A percentile compares a stretch with the other conserved stretches of the same genome.
These are phyloP conservation scores for Sclerotinia sclerotiorum DNA, from an alignment of 2,329 filamentous ascomycete genomes.

Conservation along the genomic window DNA sequence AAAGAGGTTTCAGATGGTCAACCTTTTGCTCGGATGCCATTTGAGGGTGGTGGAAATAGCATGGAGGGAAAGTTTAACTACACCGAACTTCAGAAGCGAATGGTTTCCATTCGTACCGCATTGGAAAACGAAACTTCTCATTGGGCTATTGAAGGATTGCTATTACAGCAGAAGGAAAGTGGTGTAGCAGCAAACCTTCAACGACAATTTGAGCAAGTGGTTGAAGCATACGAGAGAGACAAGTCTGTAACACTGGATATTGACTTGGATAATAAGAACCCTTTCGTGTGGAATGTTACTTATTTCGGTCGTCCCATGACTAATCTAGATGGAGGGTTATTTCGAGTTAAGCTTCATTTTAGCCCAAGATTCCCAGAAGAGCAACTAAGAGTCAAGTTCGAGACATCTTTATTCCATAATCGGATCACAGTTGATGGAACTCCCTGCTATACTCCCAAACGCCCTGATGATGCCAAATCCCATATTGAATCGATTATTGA, in stretches of 20 bases:
- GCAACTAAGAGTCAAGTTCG: slow-evolving; percentile 79
- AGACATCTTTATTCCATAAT: slow-evolving; percentile 84
- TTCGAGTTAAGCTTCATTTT: slow-evolving; percentile 75
- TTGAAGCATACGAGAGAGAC: slow-evolving; percentile 69
- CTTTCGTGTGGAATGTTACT: slow-evolving; percentile 84
- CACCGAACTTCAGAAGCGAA: slow-evolving; percentile 65
- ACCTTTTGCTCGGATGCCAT: slow-evolving; percentile 78
- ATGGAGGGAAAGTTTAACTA: slow-evolving; percentile 92
- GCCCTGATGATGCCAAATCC: slow-evolving; percentile 72
- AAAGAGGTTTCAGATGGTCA: slow-evolving; percentile 62
- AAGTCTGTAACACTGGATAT: slow-evolving; percentile 73
- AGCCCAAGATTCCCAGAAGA: slow-evolving; percentile 85
- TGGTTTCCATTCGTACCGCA: slow-evolving; percentile 66
- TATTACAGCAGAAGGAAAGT: slow-evolving; percentile 62
- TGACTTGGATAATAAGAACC: slow-evolving; percentile 75
- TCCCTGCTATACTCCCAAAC: slow-evolving; percentile 75
- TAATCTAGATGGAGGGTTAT: slow-evolving; percentile 87
- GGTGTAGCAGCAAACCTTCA: slow-evolving; percentile 79
- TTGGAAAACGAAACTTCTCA: slow-evolving; percentile 68
- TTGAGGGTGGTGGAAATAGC: slow-evolving; percentile 72
- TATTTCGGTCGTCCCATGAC: slow-evolving; percentile 93
- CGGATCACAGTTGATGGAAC: slow-evolving; percentile 78
- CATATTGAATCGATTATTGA: slow-evolving; percentile 83
- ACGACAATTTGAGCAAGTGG: slow-evolving; percentile 81
- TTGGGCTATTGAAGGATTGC: slow-evolving; percentile 71